Conservation (phyloP, 2,329 filamentous ascomycete species). For the Aspergillus eucalypticola region DNA sequence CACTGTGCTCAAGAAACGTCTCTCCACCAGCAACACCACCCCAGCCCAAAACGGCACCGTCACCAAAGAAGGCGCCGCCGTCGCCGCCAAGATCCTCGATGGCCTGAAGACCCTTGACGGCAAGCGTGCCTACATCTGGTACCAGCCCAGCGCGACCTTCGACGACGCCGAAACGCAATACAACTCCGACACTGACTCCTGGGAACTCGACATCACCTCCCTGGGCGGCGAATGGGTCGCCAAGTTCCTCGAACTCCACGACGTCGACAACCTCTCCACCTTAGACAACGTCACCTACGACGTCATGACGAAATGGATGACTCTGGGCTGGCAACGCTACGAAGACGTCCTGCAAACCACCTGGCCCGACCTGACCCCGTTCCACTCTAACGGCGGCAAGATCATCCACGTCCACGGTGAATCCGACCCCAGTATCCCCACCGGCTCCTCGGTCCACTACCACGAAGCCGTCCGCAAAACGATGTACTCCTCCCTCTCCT, state of each 20-base stretch:
- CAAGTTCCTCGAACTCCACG: constrained; percentile 30
- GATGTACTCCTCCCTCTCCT: constrained; percentile 50
- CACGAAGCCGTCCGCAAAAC: constrained; percentile 54
- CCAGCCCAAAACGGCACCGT: constrained; percentile 36
- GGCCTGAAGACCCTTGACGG: constrained; percentile 46
- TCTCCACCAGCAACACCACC: constrained; percentile 16
- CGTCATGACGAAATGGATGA: constrained; percentile 58
- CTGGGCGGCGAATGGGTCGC: constrained; percentile 43
- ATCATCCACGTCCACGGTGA: constrained; percentile 62
- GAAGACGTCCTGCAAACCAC: constrained; percentile 56
- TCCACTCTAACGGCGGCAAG: constrained; percentile 55
- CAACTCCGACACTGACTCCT: constrained; percentile 31
- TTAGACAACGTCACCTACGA: constrained; percentile 58
- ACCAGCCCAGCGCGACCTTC: constrained; percentile 31
- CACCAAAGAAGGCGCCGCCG: constrained; percentile 29
- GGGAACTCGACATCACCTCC: constrained; percentile 34
- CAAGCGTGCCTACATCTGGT: constrained; percentile 44
- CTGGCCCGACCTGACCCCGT: constrained; percentile 54
- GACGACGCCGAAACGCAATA: constrained; percentile 28
- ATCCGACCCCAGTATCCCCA: constrained; percentile 54
- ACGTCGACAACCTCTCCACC: constrained; percentile 41
- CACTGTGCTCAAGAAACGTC: constrained; percentile 29
- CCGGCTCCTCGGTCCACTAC: constrained; percentile 58
- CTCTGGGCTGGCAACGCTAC: constrained; percentile 51
- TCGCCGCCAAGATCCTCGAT: constrained; percentile 39